These are phyloP conservation scores for Colletotrichum plurivorum DNA, from an alignment of 2,329 filamentous ascomycete species.

Conservation along the genomic window DNA sequence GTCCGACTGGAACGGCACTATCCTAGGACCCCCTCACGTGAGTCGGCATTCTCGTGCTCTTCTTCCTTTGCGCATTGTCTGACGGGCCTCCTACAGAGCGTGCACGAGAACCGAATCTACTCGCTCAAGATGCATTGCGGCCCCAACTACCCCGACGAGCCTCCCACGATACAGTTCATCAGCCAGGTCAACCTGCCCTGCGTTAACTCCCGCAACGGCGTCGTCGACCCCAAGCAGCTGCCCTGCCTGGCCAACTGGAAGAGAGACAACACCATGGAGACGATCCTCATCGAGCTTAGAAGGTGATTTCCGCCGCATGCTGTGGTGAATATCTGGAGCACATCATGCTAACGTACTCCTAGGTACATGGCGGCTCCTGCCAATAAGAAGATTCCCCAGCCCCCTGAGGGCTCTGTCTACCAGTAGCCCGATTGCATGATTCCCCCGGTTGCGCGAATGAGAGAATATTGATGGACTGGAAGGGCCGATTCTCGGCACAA, in stretches of 20 bases:
- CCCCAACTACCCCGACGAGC: conserved; percentile 87
- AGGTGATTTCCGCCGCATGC: conserved; percentile 64
- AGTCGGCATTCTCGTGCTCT: conserved; percentile 51
- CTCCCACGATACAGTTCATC: conserved; percentile 91
- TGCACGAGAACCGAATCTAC: conserved; percentile 99
- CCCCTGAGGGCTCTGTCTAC: conserved; percentile 82
- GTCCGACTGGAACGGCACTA: conserved; percentile 99
- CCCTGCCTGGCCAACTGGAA: conserved; percentile 93
- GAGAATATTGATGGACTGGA: conserved; percentile 11
- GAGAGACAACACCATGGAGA: conserved; percentile 95
- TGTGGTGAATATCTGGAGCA: background rate
- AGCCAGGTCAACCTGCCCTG: conserved; percentile 97
- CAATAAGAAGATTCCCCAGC: conserved; percentile 97
- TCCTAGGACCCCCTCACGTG: conserved; percentile 96
- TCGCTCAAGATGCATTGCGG: conserved; percentile 97
- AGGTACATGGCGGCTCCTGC: conserved; percentile 94
- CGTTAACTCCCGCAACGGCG: conserved; percentile 83
- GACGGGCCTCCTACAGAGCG: conserved; percentile 71
- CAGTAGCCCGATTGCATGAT: conserved; percentile 33
- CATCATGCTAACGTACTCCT: conserved; percentile 36
- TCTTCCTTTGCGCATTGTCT: conserved; percentile 10
- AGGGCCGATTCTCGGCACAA: conserved; percentile 24
- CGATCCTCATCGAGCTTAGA: conserved; percentile 87
- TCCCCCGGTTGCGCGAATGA: conserved; percentile 23
- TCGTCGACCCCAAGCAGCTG: conserved; percentile 88